Base-by-base conservation (phyloP, 2,329 filamentous ascomycete species). In the Colletotrichum caudatum region DNA sequence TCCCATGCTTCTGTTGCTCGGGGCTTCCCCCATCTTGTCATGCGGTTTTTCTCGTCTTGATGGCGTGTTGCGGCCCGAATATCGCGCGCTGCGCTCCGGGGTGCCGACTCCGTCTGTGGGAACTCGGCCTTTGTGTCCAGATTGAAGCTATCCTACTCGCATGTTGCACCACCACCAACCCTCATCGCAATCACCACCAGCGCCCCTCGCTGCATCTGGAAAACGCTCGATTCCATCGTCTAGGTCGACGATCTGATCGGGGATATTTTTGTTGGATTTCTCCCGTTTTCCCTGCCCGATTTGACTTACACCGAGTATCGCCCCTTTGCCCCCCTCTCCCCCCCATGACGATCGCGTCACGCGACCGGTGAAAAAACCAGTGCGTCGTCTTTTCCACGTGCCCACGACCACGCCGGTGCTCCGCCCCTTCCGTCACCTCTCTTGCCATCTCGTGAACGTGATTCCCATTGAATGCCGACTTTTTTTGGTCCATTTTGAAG, bases 121-220 rank as follows among this genome's bases (percentile, higher is more conserved):
- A 54, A 56, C 61, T 60, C 54, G 57, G 44, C 50, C 56, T 20
- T 35, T 56, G 35, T 29, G 44, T 39, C 46, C 37, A 37, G 64
- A 73, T 69, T 73, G 72, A 73, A 72, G 72, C 72, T 73, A 73
- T 73, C 72, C 72, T 29, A 29, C 29, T 64, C 72, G 69, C 69
- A 69, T 69, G 23, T 61, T 68, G 69, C 72, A 72, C 68, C 68
- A 72, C 68, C 67, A 64, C 29, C 29, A 29, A 29, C 71, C 65
- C 5, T 51, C 59, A 60, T 60, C 59, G 5, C 59, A 69, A 64
- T 66, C 39, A 60, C 26, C 58, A 39, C 33, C 65, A 59, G 23
- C 54, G 50, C 44, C 59, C 20, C 12, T 46, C 29, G 48, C 37
- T 50, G 11, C 54, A 69, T 69, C 59, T 54, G 44, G 39, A 35